phyloP scores from a whole-genome alignment of 352 stramenopile species.

The Phytophthora multivora region DNA sequence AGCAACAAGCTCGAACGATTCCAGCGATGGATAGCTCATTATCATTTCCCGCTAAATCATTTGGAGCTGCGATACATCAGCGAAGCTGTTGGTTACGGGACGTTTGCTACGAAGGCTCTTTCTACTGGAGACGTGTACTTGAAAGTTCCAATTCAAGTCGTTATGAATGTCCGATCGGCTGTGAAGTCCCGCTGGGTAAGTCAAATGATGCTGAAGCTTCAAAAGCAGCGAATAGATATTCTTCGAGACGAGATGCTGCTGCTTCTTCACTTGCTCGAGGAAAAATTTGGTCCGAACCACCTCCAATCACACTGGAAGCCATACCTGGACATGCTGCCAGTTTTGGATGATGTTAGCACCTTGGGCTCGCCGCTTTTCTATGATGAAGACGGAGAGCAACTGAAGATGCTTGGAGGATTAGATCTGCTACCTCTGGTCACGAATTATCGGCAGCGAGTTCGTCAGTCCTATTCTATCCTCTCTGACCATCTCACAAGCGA shows the following conservation, averaged over 20 bases:
- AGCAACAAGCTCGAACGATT: slow-evolving; percentile 40
- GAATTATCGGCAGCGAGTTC: slow-evolving; percentile 43
- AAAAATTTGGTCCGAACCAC: slow-evolving; percentile 64
- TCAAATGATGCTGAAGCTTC: slow-evolving; percentile 25
- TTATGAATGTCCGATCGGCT: slow-evolving; percentile 79
- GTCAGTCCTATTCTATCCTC: slow-evolving; percentile 12
- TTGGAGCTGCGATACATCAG: slow-evolving; percentile 60
- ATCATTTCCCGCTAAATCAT: slow-evolving; percentile 53
- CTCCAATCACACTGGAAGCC: slow-evolving; percentile 70
- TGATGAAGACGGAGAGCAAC: slow-evolving; percentile 44
- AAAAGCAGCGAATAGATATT: slow-evolving; percentile 35
- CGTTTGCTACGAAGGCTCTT: slow-evolving; percentile 65
- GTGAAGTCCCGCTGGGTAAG: slow-evolving; percentile 49
- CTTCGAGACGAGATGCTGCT: slow-evolving; percentile 46
- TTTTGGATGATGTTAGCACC: slow-evolving; percentile 12
- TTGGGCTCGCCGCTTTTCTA: slow-evolving; percentile 63
- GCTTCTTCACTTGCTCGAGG: slow-evolving; percentile 81
- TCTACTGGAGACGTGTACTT: slow-evolving; percentile 75
- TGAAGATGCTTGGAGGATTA: slow-evolving; percentile 50
- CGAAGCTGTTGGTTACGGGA: slow-evolving; percentile 62
- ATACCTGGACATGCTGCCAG: slow-evolving; percentile 88
- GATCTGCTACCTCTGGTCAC: slow-evolving; percentile 46
- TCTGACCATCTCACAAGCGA: slow-evolving; percentile 5
- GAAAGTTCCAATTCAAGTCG: slow-evolving; percentile 58
- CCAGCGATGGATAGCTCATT: slow-evolving; percentile 46